Base-by-base conservation (phyloP, 129 eudicot species). In the Oenanthe sinensis region DNA sequence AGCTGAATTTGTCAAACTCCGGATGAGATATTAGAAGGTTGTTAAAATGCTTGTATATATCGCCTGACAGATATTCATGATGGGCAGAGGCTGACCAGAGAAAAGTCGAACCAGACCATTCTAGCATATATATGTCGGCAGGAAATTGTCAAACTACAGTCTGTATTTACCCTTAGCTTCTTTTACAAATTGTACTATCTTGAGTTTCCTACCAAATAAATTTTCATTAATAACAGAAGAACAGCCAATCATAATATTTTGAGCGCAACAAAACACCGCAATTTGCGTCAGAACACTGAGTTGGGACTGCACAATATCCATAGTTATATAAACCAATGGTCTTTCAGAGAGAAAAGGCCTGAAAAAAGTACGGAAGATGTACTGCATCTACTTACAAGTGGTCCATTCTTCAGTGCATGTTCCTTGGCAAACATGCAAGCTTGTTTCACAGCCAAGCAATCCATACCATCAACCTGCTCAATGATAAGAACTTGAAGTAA, bases 401-500 rank as follows among this genome's bases (percentile, higher is more conserved):
- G 99, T 73, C 99, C 99, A 79, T 96, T 96, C 91, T 92, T 96
- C 80, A 96, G 77, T 47, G 90, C 97, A 79, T 96, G 90, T 80
- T 92, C 95, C 95, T 96, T 96, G 10, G 99, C 97, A 85, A 90
- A 96, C 78, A 81, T 90, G 88, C 97, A 92, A 81, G 99, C 99
- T 85, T 96, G 97, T 84, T 96, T 96, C 78, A 96, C 99, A 50
- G 97, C 99, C 73, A 96, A 79, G 69, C 84, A 97, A 92, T 96
- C 99, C 99, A 96, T 96, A 78, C 97, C 99, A 90, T 96, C 99
- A 68, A 96, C 99, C 97, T 96, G 91, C 72, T 36, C 46, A 24
- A 71, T 16, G 55, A 76, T 28, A 22, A n/a, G 5, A 74, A 15
- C 17, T 22, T 46, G 45, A 2, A 45, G 33, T 6, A 22, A 36